Conservation (phyloP, 345 rosid species). For the Trapa incisa region DNA sequence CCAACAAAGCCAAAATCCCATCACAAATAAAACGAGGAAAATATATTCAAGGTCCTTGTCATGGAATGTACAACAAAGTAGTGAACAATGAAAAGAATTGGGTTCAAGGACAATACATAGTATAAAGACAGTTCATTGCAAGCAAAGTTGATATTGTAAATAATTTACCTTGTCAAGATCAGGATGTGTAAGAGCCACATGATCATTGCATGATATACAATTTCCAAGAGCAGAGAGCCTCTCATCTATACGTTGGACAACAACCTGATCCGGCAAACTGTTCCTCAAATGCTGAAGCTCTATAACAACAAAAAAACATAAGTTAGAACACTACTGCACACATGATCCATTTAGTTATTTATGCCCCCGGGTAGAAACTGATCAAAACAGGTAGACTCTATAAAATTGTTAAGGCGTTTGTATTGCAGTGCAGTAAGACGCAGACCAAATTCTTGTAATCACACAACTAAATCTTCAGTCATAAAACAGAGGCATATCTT, state of each 20-base stretch:
- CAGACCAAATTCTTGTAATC: background rate
- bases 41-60: no score
- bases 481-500: background rate
- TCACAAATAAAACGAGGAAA: background rate
- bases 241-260: slow-evolving; percentile 88
- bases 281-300: slow-evolving; percentile 94
- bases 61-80: no score
- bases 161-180: slow-evolving; percentile 61
- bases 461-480: background rate
- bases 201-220: slow-evolving; percentile 91
- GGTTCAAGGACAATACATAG: no score
- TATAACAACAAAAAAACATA: slow-evolving; percentile 12
- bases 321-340: background rate
- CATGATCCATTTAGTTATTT: background rate
- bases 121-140: no score
- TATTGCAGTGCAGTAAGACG: background rate
- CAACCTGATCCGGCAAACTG: slow-evolving; percentile 84
- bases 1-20: background rate
- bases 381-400: background rate
- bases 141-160: background rate
- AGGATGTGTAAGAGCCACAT: slow-evolving; percentile 89
- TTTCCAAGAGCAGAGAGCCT: slow-evolving; percentile 89
- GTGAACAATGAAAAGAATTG: no score
- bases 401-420: background rate
- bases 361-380: no score